Evolutionary conservation across 805 yeast genomes (phyloP), one percentile per base, ranked within the genome.

Genomic region (Saturnispora sanitii): DNA sequence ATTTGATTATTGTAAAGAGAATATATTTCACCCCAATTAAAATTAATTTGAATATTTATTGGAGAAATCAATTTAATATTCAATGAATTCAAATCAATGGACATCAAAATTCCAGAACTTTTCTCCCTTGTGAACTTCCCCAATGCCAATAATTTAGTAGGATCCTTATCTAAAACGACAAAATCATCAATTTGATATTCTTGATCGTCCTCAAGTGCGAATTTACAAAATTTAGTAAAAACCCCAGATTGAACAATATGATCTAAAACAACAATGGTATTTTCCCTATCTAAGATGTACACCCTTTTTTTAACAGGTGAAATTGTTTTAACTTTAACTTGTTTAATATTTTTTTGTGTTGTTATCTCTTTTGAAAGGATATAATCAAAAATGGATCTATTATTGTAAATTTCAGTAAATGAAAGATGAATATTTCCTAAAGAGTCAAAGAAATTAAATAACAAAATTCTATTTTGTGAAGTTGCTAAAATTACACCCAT

Each of bases 401-500:
- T 41, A 31, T 42, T 41, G 19, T 46, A 44, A 4, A 61, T 41
- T 25, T 57, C 57, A 16, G 40, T 31, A 8, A 36, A 42, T 19
- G 44, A 46, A 11, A 62, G 42, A 9, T 54, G 52, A 1, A 83
- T 77, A 50, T 75, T 79, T 25, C 94, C 90, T 27, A 73, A 66
- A 35, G 73, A 66, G 56, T 86, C 92, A 45, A 81, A 71, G 25
- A 87, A 62, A 0, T 79, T 65, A 2, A 85, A 53, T 33, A 83
- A 64, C 5, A 79, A 56, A 33, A 80, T 73, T 45, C 88, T 66
- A 19, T 85, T 85, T 45, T 72, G 63, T 3, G 82, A 73, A 0
- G 96, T 85, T 6, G 86, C 73, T 7, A 81, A 53, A 0, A 80
- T 66, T 4, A 85, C 65, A 2, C 95, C 95, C 1, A 82, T 75